Percentiles rank a stretch among this genome's conserved stretches.
Evolutionary conservation across 306 rosid genomes (phyloP).

Genomic region (Cucumis hystrix): DNA sequence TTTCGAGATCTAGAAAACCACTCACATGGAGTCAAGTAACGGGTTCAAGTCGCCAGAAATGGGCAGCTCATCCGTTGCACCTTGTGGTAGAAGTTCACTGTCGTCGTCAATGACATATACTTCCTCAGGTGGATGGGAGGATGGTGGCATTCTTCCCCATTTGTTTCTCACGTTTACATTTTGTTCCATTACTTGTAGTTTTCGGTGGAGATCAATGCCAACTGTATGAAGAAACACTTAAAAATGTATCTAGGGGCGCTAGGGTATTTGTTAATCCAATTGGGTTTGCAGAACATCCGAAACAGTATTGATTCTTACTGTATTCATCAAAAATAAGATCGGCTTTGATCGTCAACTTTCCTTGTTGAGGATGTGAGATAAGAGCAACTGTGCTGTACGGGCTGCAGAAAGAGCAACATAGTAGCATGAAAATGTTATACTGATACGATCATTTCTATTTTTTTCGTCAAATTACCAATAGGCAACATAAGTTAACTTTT

Average conservation of each 20-base stretch:
- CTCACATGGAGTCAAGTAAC: conserved; percentile 38
- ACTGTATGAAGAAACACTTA: conserved; percentile 31
- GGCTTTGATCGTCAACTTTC: conserved; percentile 67
- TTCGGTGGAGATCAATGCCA: conserved; percentile 76
- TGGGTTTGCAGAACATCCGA: neutral
- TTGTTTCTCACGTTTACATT: conserved; percentile 22
- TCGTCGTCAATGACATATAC: conserved; percentile 43
- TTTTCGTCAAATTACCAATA: neutral
- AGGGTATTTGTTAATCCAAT: neutral
- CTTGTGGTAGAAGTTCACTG: conserved; percentile 15
- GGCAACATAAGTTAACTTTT: neutral
- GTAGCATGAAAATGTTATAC: neutral
- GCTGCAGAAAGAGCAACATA: conserved; percentile 34
- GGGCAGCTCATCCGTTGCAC: conserved; percentile 25
- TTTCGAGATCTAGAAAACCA: neutral
- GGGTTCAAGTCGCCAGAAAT: conserved; percentile 18
- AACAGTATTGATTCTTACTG: conserved; percentile 31
- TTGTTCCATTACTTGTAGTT: conserved; percentile 33
- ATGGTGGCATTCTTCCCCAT: conserved; percentile 24
- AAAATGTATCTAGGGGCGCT: neutral
- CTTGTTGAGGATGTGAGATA: conserved; percentile 43
- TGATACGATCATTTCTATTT: neutral
- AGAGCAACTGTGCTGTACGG: conserved; percentile 59
- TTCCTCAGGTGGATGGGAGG: conserved; percentile 33
- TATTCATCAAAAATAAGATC: conserved; percentile 77